A percentile compares a stretch with the other conserved stretches of the same genome.
phyloP scores from a whole-genome alignment of 83 land plant genomes.

The Larix sibirica region DNA sequence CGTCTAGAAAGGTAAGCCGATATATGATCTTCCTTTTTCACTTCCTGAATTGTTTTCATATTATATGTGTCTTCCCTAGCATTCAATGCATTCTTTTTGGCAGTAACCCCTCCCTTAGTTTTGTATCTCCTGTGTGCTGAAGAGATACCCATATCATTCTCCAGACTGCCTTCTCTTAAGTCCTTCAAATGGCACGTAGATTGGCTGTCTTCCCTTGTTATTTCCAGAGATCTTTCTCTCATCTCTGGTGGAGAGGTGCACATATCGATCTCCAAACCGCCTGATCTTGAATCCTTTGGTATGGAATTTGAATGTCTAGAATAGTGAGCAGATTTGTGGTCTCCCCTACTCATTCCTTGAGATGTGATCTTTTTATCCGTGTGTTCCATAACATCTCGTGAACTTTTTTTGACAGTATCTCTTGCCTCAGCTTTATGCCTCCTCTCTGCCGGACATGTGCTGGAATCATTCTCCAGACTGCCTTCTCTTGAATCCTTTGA shows the following conservation, averaged over 20 bases:
- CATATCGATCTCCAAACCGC: background rate
- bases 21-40: background rate
- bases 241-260: background rate
- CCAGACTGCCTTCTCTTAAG: background rate
- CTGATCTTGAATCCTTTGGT: background rate
- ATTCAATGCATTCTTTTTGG: constrained; percentile 8
- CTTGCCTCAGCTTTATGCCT: background rate
- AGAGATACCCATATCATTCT: background rate
- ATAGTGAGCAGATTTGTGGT: background rate
- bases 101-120: background rate
- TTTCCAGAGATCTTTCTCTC: background rate
- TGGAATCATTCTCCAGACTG: background rate
- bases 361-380: background rate
- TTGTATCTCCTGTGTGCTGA: background rate
- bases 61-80: background rate
- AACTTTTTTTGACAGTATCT: background rate
- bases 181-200: background rate
- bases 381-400: background rate
- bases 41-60: background rate
- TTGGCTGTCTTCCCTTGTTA: background rate
- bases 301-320: background rate
- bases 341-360: background rate
- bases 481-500: background rate
- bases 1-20: background rate
- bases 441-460: background rate